Evolutionary conservation across 495 filamentous ascomycete species (phyloP).

Genomic region (Aspergillus sparsus): DNA sequence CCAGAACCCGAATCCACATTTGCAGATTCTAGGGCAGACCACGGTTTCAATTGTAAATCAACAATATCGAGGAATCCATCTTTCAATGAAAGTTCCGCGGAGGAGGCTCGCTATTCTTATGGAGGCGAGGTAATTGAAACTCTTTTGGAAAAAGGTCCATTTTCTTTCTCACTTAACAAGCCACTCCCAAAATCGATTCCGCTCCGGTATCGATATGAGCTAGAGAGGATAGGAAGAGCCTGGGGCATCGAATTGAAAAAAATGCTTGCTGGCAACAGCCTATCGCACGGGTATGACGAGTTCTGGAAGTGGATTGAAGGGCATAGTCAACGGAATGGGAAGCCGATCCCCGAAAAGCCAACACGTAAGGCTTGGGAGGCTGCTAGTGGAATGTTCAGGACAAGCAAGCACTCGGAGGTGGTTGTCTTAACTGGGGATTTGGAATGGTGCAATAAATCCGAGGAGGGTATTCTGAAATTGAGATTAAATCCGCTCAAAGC

Average conservation of each 20-base stretch:
- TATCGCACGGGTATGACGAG: constrained; percentile 32
- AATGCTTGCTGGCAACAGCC: constrained; percentile 32
- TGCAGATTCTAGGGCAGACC: constrained; percentile 35
- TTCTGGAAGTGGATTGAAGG: constrained; percentile 44
- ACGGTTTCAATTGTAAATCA: constrained; percentile 30
- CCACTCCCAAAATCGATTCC: constrained; percentile 33
- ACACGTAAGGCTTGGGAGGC: constrained; percentile 44
- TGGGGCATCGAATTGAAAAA: constrained; percentile 38
- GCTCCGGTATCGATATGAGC: constrained; percentile 48
- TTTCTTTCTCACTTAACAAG: constrained; percentile 38
- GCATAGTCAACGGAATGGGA: constrained; percentile 33
- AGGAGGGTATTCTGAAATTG: constrained; percentile 44
- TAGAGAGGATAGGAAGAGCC: constrained; percentile 40
- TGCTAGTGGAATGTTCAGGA: constrained; percentile 36
- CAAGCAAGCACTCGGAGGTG: constrained; percentile 40
- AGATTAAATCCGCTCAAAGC: constrained; percentile 44
- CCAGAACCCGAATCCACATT: constrained; percentile 33
- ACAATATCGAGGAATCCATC: constrained; percentile 18
- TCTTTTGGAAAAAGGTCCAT: constrained; percentile 37
- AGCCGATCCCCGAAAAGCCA: constrained; percentile 41
- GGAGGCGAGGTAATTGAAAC: constrained; percentile 32
- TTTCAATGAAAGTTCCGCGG: neutral
- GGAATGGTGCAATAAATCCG: constrained; percentile 38
- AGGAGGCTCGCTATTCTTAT: constrained; percentile 13
- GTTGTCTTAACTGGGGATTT: constrained; percentile 47